A percentile compares a stretch with the other conserved stretches of the same genome.
phyloP scores from a whole-genome alignment of 257 asterid species.

The Solanum habrochaites region DNA sequence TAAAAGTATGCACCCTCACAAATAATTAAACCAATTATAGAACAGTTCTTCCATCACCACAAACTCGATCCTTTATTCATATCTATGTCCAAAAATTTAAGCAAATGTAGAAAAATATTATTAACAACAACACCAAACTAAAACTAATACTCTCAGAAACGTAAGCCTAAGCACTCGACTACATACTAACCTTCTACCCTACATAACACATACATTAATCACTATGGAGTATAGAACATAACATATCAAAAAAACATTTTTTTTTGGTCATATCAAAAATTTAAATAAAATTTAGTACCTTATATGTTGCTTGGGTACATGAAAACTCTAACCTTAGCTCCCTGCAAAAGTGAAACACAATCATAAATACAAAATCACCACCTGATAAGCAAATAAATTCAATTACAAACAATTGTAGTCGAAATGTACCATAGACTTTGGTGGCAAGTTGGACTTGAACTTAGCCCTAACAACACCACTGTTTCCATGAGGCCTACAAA shows the following conservation, averaged over 20 bases:
- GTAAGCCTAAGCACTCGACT: background rate
- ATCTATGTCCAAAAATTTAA: background rate
- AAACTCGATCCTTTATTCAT: no score
- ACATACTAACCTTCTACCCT: background rate
- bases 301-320: conserved; percentile 68
- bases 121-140: background rate
- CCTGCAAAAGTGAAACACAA: conserved; percentile 20
- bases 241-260: background rate
- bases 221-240: background rate
- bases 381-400: background rate
- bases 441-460: conserved; percentile 70
- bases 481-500: conserved; percentile 75
- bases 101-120: background rate
- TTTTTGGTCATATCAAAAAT: background rate
- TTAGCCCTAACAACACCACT: conserved; percentile 81
- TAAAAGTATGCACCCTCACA: background rate
- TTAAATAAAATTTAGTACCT: conserved; percentile 3
- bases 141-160: background rate
- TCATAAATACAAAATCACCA: background rate
- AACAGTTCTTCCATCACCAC: background rate
- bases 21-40: background rate
- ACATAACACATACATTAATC: background rate
- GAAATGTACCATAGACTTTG: conserved; percentile 49
- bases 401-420: background rate
- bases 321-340: conserved; percentile 53